Evolutionary conservation across 225 moss, liverwort and hornwort species (phyloP).

Genomic region (Thuidium tamariscinum): DNA sequence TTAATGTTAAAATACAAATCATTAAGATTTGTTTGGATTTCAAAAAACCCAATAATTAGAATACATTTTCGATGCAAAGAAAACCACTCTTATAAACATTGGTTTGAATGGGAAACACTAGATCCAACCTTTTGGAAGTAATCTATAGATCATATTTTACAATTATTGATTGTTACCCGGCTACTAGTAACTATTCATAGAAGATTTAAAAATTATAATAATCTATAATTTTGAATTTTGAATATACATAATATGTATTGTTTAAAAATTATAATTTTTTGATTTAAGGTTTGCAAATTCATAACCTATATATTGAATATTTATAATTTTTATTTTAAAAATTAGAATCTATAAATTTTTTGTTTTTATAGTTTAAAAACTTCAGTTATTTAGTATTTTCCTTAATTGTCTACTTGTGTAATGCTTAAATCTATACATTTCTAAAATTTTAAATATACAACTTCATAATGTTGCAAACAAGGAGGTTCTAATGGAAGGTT

Average conservation of each 20-base stretch:
- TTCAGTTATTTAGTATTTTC: accelerated
- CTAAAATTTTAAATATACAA: neutral
- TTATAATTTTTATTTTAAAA: neutral
- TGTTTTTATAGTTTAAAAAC: neutral
- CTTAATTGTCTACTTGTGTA: accelerated
- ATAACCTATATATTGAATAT: neutral
- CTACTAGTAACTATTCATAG: accelerated
- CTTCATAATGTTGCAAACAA: neutral
- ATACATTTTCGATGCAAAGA: neutral
- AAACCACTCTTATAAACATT: neutral
- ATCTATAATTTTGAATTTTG: too few species aligned
- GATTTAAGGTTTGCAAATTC: neutral
- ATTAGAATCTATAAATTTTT: neutral
- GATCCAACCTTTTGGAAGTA: neutral
- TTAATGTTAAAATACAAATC: neutral
- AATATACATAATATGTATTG: too few species aligned
- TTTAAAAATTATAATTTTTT: neutral
- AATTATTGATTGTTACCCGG: accelerated
- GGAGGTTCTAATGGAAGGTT: neutral
- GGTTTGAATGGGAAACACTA: neutral
- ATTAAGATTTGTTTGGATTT: neutral
- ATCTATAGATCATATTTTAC: neutral
- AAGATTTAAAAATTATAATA: too few species aligned
- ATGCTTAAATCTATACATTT: too few species aligned
- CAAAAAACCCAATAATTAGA: neutral